A percentile compares a stretch with the other conserved stretches of the same genome.
Conservation (phyloP, 1,284 basidiomycete species). For the Microbotryum intermedium region DNA sequence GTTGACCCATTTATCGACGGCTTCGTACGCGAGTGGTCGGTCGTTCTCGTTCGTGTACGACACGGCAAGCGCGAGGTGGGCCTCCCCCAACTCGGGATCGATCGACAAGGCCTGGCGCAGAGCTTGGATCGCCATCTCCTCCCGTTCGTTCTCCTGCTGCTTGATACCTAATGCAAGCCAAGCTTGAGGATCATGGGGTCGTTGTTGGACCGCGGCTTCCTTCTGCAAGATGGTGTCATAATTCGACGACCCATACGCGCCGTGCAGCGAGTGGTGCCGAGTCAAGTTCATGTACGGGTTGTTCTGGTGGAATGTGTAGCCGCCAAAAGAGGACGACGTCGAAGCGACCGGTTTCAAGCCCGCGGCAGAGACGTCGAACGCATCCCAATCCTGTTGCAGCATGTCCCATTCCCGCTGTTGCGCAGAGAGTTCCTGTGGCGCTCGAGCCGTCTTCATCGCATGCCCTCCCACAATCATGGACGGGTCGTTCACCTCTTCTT, state of each 20-base stretch:
- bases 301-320: constrained; percentile 68
- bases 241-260: constrained; percentile 34
- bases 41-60: constrained; percentile 88
- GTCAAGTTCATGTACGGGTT: constrained; percentile 62
- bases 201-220: constrained; percentile 77
- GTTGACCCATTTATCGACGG: constrained; percentile 73
- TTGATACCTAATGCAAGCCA: constrained; percentile 94
- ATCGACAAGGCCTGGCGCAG: constrained; percentile 72
- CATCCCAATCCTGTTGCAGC: constrained; percentile 76
- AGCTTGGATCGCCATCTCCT: constrained; percentile 80
- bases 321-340: constrained; percentile 27
- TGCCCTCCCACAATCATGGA: constrained; percentile 27
- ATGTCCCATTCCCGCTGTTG: constrained; percentile 51
- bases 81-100: constrained; percentile 50
- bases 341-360: constrained; percentile 51
- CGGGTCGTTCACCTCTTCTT: constrained; percentile 36
- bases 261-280: constrained; percentile 42
- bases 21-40: constrained; percentile 56
- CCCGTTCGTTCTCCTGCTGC: constrained; percentile 97
- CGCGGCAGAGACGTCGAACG: constrained; percentile 58
- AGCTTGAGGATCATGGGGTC: constrained; percentile 59
- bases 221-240: constrained; percentile 53
- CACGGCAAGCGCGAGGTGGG: constrained; percentile 86
- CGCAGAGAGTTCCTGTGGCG: constrained; percentile 5
- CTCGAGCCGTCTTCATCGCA: constrained; percentile 5